phyloP scores from a whole-genome alignment of 1,284 basidiomycete species.

The Sphagnurus paluster region DNA sequence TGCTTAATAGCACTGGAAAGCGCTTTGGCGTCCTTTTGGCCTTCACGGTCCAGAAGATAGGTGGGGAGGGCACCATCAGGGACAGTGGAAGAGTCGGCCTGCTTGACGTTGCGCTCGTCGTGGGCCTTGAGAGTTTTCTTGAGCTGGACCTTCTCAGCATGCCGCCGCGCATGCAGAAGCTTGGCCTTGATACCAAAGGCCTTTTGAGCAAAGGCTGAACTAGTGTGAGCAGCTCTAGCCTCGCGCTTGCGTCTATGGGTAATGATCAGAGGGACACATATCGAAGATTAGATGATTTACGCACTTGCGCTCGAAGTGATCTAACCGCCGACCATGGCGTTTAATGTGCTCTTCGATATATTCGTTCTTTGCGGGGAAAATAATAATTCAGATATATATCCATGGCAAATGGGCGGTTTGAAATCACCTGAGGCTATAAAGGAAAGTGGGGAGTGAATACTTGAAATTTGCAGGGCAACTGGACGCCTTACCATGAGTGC shows the following conservation, averaged over 20 bases:
- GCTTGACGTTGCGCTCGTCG: constrained; percentile 98
- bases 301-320: constrained; percentile 84
- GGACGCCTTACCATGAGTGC: constrained; percentile 53
- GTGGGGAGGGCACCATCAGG: constrained; percentile 91
- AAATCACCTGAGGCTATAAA: constrained; percentile 67
- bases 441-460: constrained; percentile 18
- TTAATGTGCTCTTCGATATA: constrained; percentile 92
- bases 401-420: not conserved
- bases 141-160: constrained; percentile 97
- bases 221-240: constrained; percentile 88
- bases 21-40: constrained; percentile 97
- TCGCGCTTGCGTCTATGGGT: constrained; percentile 84
- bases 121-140: constrained; percentile 99
- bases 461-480: constrained; percentile 1
- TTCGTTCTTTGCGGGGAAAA: constrained; percentile 64
- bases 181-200: constrained; percentile 98
- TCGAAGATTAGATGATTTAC: constrained; percentile 27
- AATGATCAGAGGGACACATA: constrained; percentile 3
- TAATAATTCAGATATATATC: not conserved
- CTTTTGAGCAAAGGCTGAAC: constrained; percentile 89
- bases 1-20: constrained; percentile 98
- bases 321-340: constrained; percentile 81
- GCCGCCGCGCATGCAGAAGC: constrained; percentile 92
- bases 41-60: constrained; percentile 95
- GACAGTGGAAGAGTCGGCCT: constrained; percentile 79